A percentile compares a stretch with the other conserved stretches of the same genome.
Evolutionary conservation across 208 protist species (phyloP).

Genomic region (Leishmania aethiopica): DNA sequence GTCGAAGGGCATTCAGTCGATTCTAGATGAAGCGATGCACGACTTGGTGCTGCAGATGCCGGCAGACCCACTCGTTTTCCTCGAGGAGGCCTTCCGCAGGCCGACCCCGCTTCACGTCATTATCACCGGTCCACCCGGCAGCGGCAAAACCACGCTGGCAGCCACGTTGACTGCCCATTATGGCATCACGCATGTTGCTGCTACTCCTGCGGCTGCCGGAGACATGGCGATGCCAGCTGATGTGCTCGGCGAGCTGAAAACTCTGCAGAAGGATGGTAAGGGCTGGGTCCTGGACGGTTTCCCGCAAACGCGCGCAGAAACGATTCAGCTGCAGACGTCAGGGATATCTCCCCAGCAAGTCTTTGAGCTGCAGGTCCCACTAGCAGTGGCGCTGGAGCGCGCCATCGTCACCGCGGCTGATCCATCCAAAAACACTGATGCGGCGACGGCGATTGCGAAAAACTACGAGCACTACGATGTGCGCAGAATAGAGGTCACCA

Average conservation of each 20-base stretch:
- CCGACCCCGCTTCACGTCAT: slow-evolving; percentile 63
- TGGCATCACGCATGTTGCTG: slow-evolving; percentile 77
- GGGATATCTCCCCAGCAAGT: slow-evolving; percentile 72
- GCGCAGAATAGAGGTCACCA: slow-evolving; percentile 20
- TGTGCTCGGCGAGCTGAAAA: slow-evolving; percentile 51
- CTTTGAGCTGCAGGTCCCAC: slow-evolving; percentile 66
- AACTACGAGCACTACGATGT: slow-evolving; percentile 24
- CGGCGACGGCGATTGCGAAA: not conserved
- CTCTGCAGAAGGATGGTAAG: slow-evolving; percentile 36
- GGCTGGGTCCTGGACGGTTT: slow-evolving; percentile 91
- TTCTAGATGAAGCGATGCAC: slow-evolving; percentile 84
- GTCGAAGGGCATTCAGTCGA: slow-evolving; percentile 58
- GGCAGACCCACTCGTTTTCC: slow-evolving; percentile 66
- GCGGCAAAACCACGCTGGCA: slow-evolving; percentile 94
- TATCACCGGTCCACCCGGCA: slow-evolving; percentile 80
- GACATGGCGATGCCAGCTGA: slow-evolving; percentile 40
- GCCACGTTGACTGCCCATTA: slow-evolving; percentile 82
- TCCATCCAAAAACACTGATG: not conserved
- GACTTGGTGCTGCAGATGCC: slow-evolving; percentile 69
- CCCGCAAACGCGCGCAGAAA: slow-evolving; percentile 68
- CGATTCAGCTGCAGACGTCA: slow-evolving; percentile 72
- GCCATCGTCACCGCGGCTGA: not conserved
- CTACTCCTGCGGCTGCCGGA: slow-evolving; percentile 73
- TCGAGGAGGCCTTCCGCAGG: slow-evolving; percentile 48
- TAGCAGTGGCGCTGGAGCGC: slow-evolving; percentile 41